Base-by-base conservation (phyloP, 352 stramenopile species). In the Globisporangium ultimum region DNA sequence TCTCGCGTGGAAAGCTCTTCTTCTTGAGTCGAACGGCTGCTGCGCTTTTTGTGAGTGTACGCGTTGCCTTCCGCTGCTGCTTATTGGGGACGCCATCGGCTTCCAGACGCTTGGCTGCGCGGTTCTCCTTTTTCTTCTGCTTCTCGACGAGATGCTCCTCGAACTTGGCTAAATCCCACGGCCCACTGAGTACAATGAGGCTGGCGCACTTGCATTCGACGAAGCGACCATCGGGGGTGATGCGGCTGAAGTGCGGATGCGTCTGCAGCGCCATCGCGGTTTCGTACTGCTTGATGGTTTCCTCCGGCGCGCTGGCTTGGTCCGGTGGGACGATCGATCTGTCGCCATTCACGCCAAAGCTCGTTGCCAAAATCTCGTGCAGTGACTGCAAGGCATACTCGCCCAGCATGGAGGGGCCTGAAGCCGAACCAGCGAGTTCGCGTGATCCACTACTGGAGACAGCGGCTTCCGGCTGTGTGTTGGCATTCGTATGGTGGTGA, bases 161-260 rank as follows among this genome's bases (percentile, higher is more conserved):
- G 65, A 91, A 91, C 41, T 79, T 76, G 9, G 65, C 64, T n/a
- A 83, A 51, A 8, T 81, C 64, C 81, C 84, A 93, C 1, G 81
- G 64, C 8, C 43, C 50, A 17, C 58, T 46, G 3, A 93, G 71
- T 13, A 85, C 67, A 8, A 91, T 66, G n/a, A 91, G 69, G n/a
- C 66, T 67, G 0, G 64, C 74, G 53, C 84, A 93, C 38, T 72
- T 77, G 32, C 84, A 91, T 68, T 91, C 81, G 9, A 84, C 55
- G 47, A 89, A 88, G 1, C 71, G 70, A 1, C 84, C 84, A 41
- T 91, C 81, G 3, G 78, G 79, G 0, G 84, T 88, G 36, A 90
- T 74, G 0, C 72, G 74, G 20, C 60, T 74, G 43, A 90, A 90
- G 22, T 88, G 66, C 1, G 71, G 52, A 41, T 87, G 67, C 0